These are phyloP conservation scores for Yamadazyma triangularis DNA, from an alignment of 1,139 yeast genomes.

Conservation along the genomic window DNA sequence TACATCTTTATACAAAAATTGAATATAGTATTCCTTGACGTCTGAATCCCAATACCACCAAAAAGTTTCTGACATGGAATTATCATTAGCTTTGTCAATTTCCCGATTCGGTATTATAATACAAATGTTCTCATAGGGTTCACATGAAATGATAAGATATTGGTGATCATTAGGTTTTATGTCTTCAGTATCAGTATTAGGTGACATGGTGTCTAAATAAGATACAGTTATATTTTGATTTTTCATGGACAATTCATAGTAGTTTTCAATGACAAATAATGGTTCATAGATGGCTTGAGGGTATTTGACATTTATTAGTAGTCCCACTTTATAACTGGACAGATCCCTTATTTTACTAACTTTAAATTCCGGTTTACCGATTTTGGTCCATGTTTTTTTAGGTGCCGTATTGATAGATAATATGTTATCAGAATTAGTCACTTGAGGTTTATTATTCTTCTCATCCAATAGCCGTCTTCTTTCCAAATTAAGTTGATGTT, in stretches of 20 bases:
- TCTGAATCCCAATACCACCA: constrained; percentile 77
- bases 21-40: constrained; percentile 63
- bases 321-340: constrained; percentile 51
- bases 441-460: constrained; percentile 12
- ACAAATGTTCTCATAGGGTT: constrained; percentile 77
- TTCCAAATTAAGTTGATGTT: constrained; percentile 67
- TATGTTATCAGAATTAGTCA: constrained; percentile 10
- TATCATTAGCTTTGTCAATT: constrained; percentile 37
- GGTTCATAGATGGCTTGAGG: constrained; percentile 56
- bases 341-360: constrained; percentile 66
- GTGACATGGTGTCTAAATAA: constrained; percentile 16
- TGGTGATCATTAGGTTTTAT: constrained; percentile 32
- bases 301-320: constrained; percentile 53
- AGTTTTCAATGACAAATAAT: constrained; percentile 66
- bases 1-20: constrained; percentile 53
- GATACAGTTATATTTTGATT: constrained; percentile 27
- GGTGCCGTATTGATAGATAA: constrained; percentile 27
- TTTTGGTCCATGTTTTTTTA: constrained; percentile 52
- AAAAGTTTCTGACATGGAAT: constrained; percentile 34
- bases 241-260: constrained; percentile 57
- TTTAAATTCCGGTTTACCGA: constrained; percentile 70
- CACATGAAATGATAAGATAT: constrained; percentile 72
- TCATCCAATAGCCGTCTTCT: constrained; percentile 49
- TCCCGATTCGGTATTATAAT: constrained; percentile 63
- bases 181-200: constrained; percentile 22